These are phyloP conservation scores for Camellia japonica DNA, from an alignment of 148 eudicot species.

Conservation along the genomic window DNA sequence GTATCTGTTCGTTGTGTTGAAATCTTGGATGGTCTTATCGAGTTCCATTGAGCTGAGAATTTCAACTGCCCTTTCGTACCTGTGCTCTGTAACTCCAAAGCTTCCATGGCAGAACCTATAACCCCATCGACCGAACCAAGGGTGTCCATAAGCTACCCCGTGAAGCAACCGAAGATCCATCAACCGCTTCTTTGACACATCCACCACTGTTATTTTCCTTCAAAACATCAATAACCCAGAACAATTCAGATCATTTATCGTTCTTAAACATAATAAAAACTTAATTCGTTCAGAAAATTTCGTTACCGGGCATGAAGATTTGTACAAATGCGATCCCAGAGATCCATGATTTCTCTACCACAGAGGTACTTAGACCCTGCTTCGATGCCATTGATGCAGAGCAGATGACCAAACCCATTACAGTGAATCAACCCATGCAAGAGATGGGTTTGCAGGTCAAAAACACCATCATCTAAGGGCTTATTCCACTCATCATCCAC, in stretches of 20 bases:
- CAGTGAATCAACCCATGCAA: constrained; percentile 85
- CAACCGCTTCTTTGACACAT: constrained; percentile 60
- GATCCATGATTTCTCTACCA: constrained; percentile 79
- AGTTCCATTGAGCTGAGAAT: constrained; percentile 55
- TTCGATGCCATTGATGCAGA: constrained; percentile 75
- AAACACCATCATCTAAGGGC: constrained; percentile 43
- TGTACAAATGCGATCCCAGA: constrained; percentile 89
- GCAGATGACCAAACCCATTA: constrained; percentile 84
- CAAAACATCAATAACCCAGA: constrained; percentile 6
- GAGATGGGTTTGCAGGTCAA: constrained; percentile 64
- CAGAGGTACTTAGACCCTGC: constrained; percentile 64
- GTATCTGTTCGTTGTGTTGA: constrained; percentile 11
- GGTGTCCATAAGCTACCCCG: constrained; percentile 69
- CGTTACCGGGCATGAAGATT: constrained; percentile 61
- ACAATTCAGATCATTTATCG: background rate
- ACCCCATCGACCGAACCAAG: constrained; percentile 94
- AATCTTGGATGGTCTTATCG: constrained; percentile 37
- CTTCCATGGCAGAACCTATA: constrained; percentile 72
- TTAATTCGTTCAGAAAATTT: background rate
- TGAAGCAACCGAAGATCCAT: constrained; percentile 82
- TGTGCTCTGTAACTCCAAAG: constrained; percentile 59
- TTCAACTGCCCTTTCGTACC: constrained; percentile 59
- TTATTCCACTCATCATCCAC: constrained; percentile 66
- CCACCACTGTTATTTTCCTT: constrained; percentile 75
- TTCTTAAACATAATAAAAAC: background rate